Base-by-base conservation (phyloP, 1,284 basidiomycete species). In the Trichosporon sp. region DNA sequence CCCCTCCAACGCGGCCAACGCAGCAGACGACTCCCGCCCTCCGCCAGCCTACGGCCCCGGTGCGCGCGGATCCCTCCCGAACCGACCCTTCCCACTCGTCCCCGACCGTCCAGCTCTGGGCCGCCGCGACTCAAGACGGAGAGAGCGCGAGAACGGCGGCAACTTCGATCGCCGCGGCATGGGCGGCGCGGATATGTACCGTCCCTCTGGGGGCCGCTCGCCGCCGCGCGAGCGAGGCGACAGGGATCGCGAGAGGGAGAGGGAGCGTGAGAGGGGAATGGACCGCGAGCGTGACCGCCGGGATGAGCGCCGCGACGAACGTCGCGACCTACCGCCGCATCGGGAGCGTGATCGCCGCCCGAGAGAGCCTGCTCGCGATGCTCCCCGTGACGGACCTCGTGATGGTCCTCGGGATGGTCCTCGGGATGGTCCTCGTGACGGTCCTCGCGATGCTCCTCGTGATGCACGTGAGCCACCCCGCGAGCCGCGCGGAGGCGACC, bases 101-200 rank as follows among this genome's bases (percentile, higher is more conserved):
- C 32, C 59, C 6, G 59, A 63, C 16, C 59, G 65, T 5, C 51
- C 48, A 2, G n/a, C 12, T 26, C 19, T 26, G 21, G n/a, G 37
- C 37, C 54, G 54, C 12, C 54, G 16, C 38, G 54, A 46, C 14
- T 21, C 37, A 56, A 35, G 37, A 37, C 19, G 54, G 19, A 61
- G 32, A 37, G 40, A 68, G 31, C 35, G 66, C 35, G 32, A 37
- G 19, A 43, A 68, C 67, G 37, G 56, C 35, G 35, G 35, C 8
- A 7, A 7, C 5, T 19, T n/a, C 14, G 37, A 46, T 14, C 5
- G 54, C 3, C 26, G 51, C 31, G 56, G 46, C 56, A 6, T 46
- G 14, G 68, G 48, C 19, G 43, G 67, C n/a, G 67, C 35, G 2
- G 12, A 40, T 14, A 35, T 43, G 38, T 65, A 66, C 40, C 65